These are phyloP conservation scores for Lolium rigidum DNA, from an alignment of 176 grass and related monocot species.

Conservation along the genomic window DNA sequence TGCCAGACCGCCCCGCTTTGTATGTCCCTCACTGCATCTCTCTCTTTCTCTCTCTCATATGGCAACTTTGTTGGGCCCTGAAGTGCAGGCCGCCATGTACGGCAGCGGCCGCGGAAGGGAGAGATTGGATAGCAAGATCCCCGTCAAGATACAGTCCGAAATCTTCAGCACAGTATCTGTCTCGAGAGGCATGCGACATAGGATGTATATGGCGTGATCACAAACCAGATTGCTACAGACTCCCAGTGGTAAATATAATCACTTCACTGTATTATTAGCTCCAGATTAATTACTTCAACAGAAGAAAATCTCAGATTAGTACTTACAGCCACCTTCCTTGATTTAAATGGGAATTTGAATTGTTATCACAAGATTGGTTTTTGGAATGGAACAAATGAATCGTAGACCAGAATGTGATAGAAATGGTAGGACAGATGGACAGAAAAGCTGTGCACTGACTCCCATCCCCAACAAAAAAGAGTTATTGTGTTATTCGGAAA, in stretches of 20 bases:
- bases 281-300: neutral
- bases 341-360: constrained; percentile 2
- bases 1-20: no score
- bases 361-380: neutral
- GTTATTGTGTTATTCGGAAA: no score
- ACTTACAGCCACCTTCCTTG: neutral
- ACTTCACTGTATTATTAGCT: neutral
- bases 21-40: no score
- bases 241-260: constrained; percentile 55
- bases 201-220: no score
- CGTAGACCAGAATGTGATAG: neutral
- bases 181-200: no score
- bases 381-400: neutral
- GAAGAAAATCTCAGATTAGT: neutral
- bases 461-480: neutral
- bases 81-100: no score
- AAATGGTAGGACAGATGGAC: neutral
- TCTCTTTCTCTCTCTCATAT: no score
- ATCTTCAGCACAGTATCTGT: no score
- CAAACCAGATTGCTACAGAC: neutral
- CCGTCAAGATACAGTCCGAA: no score
- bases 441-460: neutral
- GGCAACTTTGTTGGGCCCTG: no score
- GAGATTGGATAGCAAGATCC: no score
- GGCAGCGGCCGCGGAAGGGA: no score